phyloP scores from a whole-genome alignment of 1,284 basidiomycete genomes.

The Mycena citricolor region DNA sequence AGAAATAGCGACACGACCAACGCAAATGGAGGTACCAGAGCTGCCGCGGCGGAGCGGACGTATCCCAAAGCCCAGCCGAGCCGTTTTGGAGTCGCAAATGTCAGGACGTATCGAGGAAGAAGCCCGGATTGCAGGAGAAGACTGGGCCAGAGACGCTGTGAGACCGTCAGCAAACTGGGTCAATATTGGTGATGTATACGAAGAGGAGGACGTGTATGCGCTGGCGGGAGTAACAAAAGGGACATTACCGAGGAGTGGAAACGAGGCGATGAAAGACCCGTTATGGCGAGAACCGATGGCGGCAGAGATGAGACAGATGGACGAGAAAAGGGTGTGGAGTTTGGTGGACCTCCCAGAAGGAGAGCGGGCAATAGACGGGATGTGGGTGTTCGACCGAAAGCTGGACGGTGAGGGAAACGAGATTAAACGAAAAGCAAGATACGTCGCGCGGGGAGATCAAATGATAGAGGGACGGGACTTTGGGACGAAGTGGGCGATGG shows the following conservation, averaged over 20 bases:
- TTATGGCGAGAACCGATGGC: constrained; percentile 17
- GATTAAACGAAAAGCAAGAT: neutral
- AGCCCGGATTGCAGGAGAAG: no score
- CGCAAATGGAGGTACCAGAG: no score
- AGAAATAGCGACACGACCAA: no score
- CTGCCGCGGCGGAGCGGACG: no score
- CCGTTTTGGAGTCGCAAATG: no score
- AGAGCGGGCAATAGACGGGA: constrained; percentile 8
- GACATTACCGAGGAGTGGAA: neutral
- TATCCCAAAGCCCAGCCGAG: no score
- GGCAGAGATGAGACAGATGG: constrained; percentile 6
- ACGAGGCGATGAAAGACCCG: constrained; percentile 4
- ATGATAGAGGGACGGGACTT: constrained; percentile 6
- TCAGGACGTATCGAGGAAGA: no score
- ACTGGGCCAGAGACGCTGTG: no score
- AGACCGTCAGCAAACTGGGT: no score
- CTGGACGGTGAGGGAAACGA: neutral
- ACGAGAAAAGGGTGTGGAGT: neutral
- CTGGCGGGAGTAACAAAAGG: neutral
- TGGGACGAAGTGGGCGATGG: constrained; percentile 15
- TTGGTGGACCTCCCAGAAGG: constrained; percentile 17
- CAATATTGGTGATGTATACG: no score
- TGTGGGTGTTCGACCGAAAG: constrained; percentile 8
- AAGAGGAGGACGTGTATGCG: no score
- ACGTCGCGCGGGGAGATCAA: no score